A percentile compares a stretch with the other conserved stretches of the same genome.
phyloP scores from a whole-genome alignment of 2,329 filamentous ascomycete genomes.

The Mycosphaerelloides madeirae region DNA sequence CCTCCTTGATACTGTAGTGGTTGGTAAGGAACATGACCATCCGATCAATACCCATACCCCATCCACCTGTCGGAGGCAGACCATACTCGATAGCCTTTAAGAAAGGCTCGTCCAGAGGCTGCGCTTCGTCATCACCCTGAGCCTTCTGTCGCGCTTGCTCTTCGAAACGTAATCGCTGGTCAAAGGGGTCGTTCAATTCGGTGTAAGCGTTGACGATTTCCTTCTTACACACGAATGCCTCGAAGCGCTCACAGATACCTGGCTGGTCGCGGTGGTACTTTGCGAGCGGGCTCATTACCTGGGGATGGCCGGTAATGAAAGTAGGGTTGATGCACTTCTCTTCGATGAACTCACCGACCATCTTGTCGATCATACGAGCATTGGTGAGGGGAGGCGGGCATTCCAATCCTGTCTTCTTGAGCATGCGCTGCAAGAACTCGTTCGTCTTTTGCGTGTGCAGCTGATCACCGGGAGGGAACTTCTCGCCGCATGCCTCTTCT shows the following conservation, averaged over 20 bases:
- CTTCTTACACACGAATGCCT: slow-evolving; percentile 95
- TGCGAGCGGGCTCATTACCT: slow-evolving; percentile 89
- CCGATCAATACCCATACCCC: slow-evolving; percentile 90
- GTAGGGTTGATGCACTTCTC: slow-evolving; percentile 90
- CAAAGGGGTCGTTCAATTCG: slow-evolving; percentile 94
- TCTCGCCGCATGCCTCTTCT: slow-evolving; percentile 84
- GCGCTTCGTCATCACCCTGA: slow-evolving; percentile 94
- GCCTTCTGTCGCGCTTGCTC: slow-evolving; percentile 96
- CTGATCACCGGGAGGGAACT: slow-evolving; percentile 84
- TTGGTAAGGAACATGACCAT: slow-evolving; percentile 94
- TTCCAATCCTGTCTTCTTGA: slow-evolving; percentile 86
- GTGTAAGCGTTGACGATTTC: slow-evolving; percentile 97
- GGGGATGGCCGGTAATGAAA: slow-evolving; percentile 76
- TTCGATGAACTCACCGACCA: slow-evolving; percentile 88
- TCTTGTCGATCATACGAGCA: slow-evolving; percentile 91
- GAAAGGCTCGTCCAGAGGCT: slow-evolving; percentile 94
- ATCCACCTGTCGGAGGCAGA: slow-evolving; percentile 89
- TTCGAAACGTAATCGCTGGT: slow-evolving; percentile 86
- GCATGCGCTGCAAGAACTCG: slow-evolving; percentile 75
- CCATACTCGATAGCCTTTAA: slow-evolving; percentile 84
- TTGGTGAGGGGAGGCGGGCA: slow-evolving; percentile 90
- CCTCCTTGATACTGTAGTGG: slow-evolving; percentile 94
- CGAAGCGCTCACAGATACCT: slow-evolving; percentile 93
- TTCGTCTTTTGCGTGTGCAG: slow-evolving; percentile 87
- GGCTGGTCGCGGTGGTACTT: slow-evolving; percentile 82